These are phyloP conservation scores for Zygosaccharomyces lentus DNA, from an alignment of 805 yeast genomes.

Conservation along the genomic window DNA sequence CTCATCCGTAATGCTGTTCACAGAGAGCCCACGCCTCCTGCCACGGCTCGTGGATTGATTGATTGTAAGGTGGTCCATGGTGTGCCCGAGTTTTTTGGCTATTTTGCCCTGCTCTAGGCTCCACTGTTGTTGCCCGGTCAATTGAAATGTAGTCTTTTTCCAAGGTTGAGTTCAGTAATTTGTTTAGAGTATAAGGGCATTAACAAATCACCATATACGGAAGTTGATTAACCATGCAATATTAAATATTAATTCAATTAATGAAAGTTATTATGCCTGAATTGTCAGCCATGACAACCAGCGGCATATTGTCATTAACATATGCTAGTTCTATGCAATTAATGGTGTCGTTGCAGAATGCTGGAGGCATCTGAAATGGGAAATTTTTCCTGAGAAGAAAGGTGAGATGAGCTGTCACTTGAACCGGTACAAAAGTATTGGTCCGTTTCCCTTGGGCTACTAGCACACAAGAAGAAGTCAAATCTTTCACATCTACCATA, in stretches of 20 bases:
- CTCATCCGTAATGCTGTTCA: constrained; percentile 27
- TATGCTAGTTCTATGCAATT: constrained; percentile 6
- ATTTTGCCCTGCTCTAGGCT: not conserved
- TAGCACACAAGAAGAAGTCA: constrained; percentile 12
- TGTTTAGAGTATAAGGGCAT: not conserved
- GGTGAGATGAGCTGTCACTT: constrained; percentile 23
- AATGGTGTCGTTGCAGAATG: constrained; percentile 10
- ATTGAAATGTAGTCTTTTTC: not conserved
- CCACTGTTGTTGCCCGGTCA: not conserved
- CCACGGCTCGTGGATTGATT: constrained; percentile 10
- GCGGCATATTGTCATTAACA: constrained; percentile 1
- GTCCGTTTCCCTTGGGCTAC: constrained; percentile 6
- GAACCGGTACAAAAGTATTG: constrained; percentile 11
- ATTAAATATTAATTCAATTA: not conserved
- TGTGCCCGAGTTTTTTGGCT: not conserved
- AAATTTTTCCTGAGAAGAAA: constrained; percentile 14
- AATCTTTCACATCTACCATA: constrained; percentile 16
- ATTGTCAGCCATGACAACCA: constrained; percentile 20
- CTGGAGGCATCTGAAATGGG: not conserved
- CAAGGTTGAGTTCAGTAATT: not conserved
- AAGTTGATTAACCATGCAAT: not conserved
- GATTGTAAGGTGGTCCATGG: constrained; percentile 23
- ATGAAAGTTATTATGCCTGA: constrained; percentile 21
- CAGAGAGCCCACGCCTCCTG: constrained; percentile 32
- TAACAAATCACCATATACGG: not conserved